A percentile compares a stretch with the other conserved stretches of the same genome.
phyloP scores from a whole-genome alignment of 148 eudicot genomes.

The Vaccinium vitisidaea region DNA sequence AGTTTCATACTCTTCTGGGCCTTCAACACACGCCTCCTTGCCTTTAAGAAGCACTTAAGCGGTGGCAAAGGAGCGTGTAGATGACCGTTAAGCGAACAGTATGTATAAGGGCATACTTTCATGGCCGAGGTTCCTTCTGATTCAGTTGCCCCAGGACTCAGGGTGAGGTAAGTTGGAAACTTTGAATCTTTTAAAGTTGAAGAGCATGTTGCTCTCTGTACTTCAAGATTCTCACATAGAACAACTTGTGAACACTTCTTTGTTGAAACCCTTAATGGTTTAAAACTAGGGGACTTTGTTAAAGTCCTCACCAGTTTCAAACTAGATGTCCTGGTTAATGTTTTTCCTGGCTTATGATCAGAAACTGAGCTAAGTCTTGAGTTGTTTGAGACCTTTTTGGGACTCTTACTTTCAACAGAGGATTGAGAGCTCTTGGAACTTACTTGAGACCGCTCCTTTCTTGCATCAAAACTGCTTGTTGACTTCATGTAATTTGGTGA shows the following conservation, averaged over 20 bases:
- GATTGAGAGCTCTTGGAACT: slow-evolving; percentile 26
- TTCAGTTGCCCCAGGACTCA: slow-evolving; percentile 64
- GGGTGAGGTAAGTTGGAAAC: slow-evolving; percentile 61
- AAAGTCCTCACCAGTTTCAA: slow-evolving; percentile 48
- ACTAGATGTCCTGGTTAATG: slow-evolving; percentile 39
- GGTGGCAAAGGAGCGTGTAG: slow-evolving; percentile 56
- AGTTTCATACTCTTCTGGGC: slow-evolving; percentile 39
- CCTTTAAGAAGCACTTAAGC: slow-evolving; percentile 58
- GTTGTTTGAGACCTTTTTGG: slow-evolving; percentile 23
- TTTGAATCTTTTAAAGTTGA: slow-evolving; percentile 71
- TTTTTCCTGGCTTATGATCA: slow-evolving; percentile 29
- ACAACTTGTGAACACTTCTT: slow-evolving; percentile 40
- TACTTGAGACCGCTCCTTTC: slow-evolving; percentile 52
- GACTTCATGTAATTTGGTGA: slow-evolving; percentile 86
- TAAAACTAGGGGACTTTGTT: slow-evolving; percentile 67
- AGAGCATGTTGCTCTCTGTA: slow-evolving; percentile 66
- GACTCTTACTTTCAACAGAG: slow-evolving; percentile 12
- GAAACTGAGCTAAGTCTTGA: slow-evolving; percentile 25
- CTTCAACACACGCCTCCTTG: slow-evolving; percentile 54
- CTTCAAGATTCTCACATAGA: slow-evolving; percentile 43
- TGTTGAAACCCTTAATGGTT: slow-evolving; percentile 43
- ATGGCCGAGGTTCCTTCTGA: slow-evolving; percentile 61
- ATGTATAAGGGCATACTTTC: slow-evolving; percentile 75
- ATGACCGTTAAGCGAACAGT: slow-evolving; percentile 91
- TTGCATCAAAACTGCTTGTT: slow-evolving; percentile 75